These are phyloP conservation scores for Coelastrella sp. DNA, from an alignment of 139 green algal genomes.

Conservation along the genomic window DNA sequence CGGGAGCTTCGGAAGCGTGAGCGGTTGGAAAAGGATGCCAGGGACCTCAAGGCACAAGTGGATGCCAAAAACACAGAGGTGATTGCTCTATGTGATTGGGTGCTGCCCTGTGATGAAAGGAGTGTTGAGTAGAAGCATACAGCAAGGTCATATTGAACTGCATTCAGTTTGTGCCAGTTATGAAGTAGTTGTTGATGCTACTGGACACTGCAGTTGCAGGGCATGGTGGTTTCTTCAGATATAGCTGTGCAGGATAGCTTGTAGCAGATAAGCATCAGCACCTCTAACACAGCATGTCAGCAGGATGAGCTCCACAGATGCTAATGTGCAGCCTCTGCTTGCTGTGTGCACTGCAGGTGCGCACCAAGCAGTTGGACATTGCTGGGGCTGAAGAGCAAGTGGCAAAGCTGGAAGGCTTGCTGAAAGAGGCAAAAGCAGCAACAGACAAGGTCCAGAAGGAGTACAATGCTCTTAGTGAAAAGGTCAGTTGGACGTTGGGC, in stretches of 20 bases:
- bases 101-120: not conserved
- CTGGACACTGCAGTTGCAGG: no score
- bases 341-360: not conserved
- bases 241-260: no score
- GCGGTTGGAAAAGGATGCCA: conserved; percentile 80
- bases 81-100: conserved; percentile 19
- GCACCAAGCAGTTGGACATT: conserved; percentile 51
- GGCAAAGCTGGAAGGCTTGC: conserved; percentile 69
- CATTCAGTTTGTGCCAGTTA: no score
- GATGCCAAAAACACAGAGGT: conserved; percentile 83
- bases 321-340: no score
- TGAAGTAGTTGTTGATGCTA: no score
- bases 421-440: conserved; percentile 73
- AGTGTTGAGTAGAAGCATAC: no score
- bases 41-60: conserved; percentile 75
- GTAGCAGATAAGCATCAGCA: no score
- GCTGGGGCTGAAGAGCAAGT: conserved; percentile 69
- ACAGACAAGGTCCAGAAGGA: conserved; percentile 89
- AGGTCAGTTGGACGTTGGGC: conserved; percentile 58
- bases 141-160: no score
- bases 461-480: conserved; percentile 88
- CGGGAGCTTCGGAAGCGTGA: conserved; percentile 78
- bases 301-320: no score
- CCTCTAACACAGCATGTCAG: no score
- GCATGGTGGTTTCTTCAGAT: no score